phyloP scores from a whole-genome alignment of 179 eudicot genomes.

The Camellia oleifera region DNA sequence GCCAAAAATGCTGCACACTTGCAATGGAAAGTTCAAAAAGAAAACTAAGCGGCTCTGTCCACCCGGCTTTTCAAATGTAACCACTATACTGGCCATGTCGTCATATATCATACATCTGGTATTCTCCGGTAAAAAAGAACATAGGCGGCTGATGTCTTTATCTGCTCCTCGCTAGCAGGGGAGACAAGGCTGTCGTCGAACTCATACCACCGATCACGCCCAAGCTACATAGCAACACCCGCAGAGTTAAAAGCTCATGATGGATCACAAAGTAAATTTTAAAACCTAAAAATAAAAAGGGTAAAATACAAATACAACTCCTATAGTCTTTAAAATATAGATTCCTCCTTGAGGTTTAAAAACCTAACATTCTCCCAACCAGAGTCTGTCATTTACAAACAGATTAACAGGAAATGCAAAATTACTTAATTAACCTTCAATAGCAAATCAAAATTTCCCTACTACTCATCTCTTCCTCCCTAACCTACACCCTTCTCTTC shows the following conservation, averaged over 20 bases:
- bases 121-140: constrained; percentile 57
- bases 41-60: not conserved
- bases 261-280: not conserved
- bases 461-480: too few relatives aligned
- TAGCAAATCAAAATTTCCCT: too few relatives aligned
- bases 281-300: not conserved
- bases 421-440: too few relatives aligned
- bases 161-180: constrained; percentile 29
- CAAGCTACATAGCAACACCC: constrained; percentile 32
- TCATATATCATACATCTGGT: not conserved
- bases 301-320: not conserved
- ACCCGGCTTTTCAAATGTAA: not conserved
- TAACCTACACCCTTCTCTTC: too few relatives aligned
- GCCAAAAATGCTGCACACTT: not conserved
- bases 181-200: constrained; percentile 49
- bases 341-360: too few relatives aligned
- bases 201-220: constrained; percentile 46
- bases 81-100: not conserved
- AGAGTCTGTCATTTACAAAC: too few relatives aligned
- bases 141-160: constrained; percentile 57
- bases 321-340: not conserved
- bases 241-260: not conserved
- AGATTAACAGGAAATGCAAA: too few relatives aligned
- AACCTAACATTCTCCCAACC: too few relatives aligned
- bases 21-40: not conserved